These are phyloP conservation scores for Podosphaera fusca DNA, from an alignment of 2,329 filamentous ascomycete species.

Conservation along the genomic window DNA sequence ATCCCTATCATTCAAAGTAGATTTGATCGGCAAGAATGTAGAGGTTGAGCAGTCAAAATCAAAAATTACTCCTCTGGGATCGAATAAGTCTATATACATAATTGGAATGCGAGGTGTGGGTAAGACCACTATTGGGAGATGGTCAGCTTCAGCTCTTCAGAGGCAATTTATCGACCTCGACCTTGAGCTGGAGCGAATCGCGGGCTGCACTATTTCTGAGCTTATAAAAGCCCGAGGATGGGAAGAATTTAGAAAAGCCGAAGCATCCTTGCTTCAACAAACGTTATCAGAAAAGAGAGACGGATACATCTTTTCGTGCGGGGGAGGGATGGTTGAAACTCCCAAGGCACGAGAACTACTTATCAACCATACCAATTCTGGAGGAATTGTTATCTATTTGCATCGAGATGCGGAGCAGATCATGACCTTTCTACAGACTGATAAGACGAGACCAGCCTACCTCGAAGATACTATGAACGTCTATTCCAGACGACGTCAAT, in stretches of 20 bases:
- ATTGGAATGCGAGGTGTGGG: constrained; percentile 95
- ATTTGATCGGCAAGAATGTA: constrained; percentile 45
- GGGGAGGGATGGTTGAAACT: constrained; percentile 78
- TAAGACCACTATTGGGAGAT: constrained; percentile 79
- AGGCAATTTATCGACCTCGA: constrained; percentile 74
- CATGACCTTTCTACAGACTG: constrained; percentile 66
- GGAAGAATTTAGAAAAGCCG: constrained; percentile 67
- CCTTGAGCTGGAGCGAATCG: constrained; percentile 53
- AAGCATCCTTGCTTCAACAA: constrained; percentile 49
- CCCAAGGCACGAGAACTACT: constrained; percentile 58
- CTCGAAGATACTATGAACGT: constrained; percentile 80
- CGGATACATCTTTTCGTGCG: constrained; percentile 74
- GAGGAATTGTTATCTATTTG: constrained; percentile 69
- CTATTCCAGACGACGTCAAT: constrained; percentile 69
- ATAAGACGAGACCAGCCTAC: constrained; percentile 81
- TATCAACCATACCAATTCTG: constrained; percentile 44
- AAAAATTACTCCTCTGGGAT: constrained; percentile 14
- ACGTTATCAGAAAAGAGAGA: constrained; percentile 51
- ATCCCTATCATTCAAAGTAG: constrained; percentile 51
- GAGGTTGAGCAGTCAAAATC: constrained; percentile 18
- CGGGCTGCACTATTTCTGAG: constrained; percentile 60
- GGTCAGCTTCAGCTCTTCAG: constrained; percentile 54
- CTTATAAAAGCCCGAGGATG: constrained; percentile 61
- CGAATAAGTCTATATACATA: constrained; percentile 58
- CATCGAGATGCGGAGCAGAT: constrained; percentile 74